Conservation (phyloP, 805 yeast genomes). For the Metschnikowia bowlesiae region DNA sequence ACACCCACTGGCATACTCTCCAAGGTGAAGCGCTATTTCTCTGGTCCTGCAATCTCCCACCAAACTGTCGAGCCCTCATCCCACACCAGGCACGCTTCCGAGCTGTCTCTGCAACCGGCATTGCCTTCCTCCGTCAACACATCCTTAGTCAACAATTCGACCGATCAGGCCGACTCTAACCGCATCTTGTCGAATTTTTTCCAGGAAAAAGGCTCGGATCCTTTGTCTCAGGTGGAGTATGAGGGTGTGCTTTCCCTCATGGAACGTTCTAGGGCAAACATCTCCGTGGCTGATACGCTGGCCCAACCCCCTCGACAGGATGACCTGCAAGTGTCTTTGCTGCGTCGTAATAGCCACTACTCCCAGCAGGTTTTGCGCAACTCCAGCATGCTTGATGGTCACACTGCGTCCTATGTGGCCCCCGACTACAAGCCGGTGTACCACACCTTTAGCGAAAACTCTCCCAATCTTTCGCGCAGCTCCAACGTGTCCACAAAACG, state of each 20-base stretch:
- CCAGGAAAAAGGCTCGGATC: constrained; percentile 67
- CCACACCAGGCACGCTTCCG: background rate
- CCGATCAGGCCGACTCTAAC: constrained; percentile 33
- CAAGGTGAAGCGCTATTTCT: constrained; percentile 25
- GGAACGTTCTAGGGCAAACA: constrained; percentile 18
- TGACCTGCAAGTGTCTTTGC: constrained; percentile 6
- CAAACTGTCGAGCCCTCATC: background rate
- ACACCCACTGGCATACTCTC: constrained; percentile 23
- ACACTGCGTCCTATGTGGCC: constrained; percentile 21
- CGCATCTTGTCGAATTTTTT: constrained; percentile 66
- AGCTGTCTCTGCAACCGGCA: background rate
- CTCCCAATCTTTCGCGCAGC: constrained; percentile 14
- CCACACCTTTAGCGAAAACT: constrained; percentile 27
- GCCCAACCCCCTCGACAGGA: background rate
- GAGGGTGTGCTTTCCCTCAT: constrained; percentile 75
- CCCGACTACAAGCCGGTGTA: constrained; percentile 39
- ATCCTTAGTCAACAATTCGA: constrained; percentile 4
- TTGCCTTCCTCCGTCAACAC: constrained; percentile 6
- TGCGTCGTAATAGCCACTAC: constrained; percentile 18
- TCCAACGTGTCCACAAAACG: constrained; percentile 33
- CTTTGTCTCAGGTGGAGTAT: constrained; percentile 67
- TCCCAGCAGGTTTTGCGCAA: constrained; percentile 28
- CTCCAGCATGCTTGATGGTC: constrained; percentile 16
- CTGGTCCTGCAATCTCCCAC: constrained; percentile 8
- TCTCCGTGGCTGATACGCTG: constrained; percentile 10